A percentile compares a stretch with the other conserved stretches of the same genome.
phyloP scores from a whole-genome alignment of 208 protist genomes.

The Endotrypanum monterogeii region DNA sequence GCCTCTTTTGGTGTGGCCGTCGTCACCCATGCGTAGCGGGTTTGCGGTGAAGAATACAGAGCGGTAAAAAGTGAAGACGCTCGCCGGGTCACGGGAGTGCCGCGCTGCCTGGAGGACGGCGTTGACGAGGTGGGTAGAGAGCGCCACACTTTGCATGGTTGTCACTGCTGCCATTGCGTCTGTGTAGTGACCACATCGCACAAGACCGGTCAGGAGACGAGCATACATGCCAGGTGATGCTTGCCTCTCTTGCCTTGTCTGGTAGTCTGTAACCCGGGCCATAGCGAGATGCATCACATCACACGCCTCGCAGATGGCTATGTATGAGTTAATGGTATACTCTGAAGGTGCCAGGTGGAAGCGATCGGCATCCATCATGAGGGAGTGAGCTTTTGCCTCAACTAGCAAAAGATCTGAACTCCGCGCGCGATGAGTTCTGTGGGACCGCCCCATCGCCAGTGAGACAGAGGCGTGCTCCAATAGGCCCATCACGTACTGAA shows the following conservation, averaged over 20 bases:
- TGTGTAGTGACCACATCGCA: constrained; percentile 58
- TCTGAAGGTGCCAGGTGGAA: constrained; percentile 65
- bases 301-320: constrained; percentile 61
- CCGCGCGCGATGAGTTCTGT: constrained; percentile 7
- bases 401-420: constrained; percentile 34
- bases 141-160: constrained; percentile 61
- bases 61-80: constrained; percentile 72
- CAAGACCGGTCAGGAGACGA: constrained; percentile 61
- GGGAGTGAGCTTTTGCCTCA: constrained; percentile 74
- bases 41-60: constrained; percentile 34
- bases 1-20: neutral
- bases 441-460: constrained; percentile 15
- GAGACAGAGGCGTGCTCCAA: constrained; percentile 44
- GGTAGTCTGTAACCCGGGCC: constrained; percentile 73
- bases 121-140: constrained; percentile 67
- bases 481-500: constrained; percentile 81
- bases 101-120: constrained; percentile 64
- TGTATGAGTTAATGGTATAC: constrained; percentile 80
- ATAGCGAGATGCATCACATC: constrained; percentile 79
- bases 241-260: constrained; percentile 69
- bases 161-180: constrained; percentile 64
- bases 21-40: constrained; percentile 13
- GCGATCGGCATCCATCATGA: constrained; percentile 82
- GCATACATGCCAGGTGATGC: constrained; percentile 57
- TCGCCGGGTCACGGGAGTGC: constrained; percentile 56